phyloP scores from a whole-genome alignment of 1,284 basidiomycete species.

The Gomphus bonarii region DNA sequence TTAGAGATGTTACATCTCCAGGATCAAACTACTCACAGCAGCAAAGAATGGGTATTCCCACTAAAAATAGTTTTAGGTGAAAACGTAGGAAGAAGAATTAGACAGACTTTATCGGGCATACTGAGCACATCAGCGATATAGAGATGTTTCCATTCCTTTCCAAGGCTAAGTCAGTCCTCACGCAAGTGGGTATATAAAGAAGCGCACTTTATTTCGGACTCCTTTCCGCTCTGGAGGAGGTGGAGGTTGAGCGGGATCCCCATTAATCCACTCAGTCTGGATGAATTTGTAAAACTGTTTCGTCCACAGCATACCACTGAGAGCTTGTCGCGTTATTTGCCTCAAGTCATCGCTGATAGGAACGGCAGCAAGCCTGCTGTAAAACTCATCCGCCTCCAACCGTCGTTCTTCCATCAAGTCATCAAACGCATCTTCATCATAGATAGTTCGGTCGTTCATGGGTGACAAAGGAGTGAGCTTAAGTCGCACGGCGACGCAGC shows the following conservation, averaged over 20 bases:
- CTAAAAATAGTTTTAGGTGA: slow-evolving; percentile 24
- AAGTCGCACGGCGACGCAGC: slow-evolving; percentile 90
- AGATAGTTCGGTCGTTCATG: slow-evolving; percentile 67
- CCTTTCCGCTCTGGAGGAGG: slow-evolving; percentile 86
- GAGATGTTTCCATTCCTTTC: slow-evolving; percentile 87
- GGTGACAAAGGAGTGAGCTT: slow-evolving; percentile 80
- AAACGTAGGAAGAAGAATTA: background rate
- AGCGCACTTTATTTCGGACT: slow-evolving; percentile 68
- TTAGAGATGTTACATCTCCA: slow-evolving; percentile 10
- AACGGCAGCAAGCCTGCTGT: slow-evolving; percentile 68
- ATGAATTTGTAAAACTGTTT: slow-evolving; percentile 97
- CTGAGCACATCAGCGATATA: slow-evolving; percentile 93
- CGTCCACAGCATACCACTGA: slow-evolving; percentile 98
- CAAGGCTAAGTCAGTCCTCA: background rate
- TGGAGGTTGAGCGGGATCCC: slow-evolving; percentile 90
- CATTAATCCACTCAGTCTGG: slow-evolving; percentile 92
- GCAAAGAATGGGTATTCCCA: slow-evolving; percentile 99
- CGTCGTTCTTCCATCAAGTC: slow-evolving; percentile 81
- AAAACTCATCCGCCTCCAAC: slow-evolving; percentile 94
- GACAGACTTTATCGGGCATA: slow-evolving; percentile 89
- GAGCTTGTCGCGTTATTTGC: slow-evolving; percentile 95
- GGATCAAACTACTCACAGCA: slow-evolving; percentile 32
- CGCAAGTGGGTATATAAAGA: slow-evolving; percentile 1
- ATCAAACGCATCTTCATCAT: slow-evolving; percentile 89
- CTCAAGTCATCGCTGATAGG: slow-evolving; percentile 86